Evolutionary conservation across 2,329 filamentous ascomycete genomes (phyloP), one percentile per base, ranked within the genome.

Genomic region (Chalaropsis ovoidea): DNA sequence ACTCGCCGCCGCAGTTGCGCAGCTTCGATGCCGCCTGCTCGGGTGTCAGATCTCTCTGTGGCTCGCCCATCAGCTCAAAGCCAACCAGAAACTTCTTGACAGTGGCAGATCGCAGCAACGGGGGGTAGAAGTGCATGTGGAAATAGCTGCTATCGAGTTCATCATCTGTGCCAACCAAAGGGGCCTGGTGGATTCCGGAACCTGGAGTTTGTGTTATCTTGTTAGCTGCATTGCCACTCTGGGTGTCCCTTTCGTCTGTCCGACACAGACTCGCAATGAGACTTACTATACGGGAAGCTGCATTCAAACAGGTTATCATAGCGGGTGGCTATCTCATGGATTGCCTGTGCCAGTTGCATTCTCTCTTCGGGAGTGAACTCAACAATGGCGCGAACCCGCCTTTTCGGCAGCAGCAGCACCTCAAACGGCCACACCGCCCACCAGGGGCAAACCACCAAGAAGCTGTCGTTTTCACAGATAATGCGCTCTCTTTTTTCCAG

Each of bases 401-500:
- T 80, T 77, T 90, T 95, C 68, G 89, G 85, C 39, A 96, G 80
- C 67, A 99, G 82, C 79, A 99, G 88, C 60, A 93, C 88, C 78
- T 99, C 94, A 68, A 96, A 99, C 0, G 94, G 94, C 94, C 94
- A 99, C 19, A 90, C 82, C 0, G 90, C 94, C 94, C 94, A 99
- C 91, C 94, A 99, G 0, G 94, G 94, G 72, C 92, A 96, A 17
- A 97, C 83, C 0, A 92, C 87, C 52, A 96, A 78, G 75, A 97
- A 99, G 0, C 80, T 80, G 11, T 83, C 82, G 73, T 99, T 99
- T 74, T 95, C 86, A 73, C 89, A 96, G 0, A 99, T 88, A 8
- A 95, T 82, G 11, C 94, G 85, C 76, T 96, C 91, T 15, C 22
- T 31, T 77, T 95, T 95, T 71, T 86, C 81, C 64, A 86, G 78